phyloP scores from a whole-genome alignment of 2,329 filamentous ascomycete species.

The Pseudocercospora fijiensis region DNA sequence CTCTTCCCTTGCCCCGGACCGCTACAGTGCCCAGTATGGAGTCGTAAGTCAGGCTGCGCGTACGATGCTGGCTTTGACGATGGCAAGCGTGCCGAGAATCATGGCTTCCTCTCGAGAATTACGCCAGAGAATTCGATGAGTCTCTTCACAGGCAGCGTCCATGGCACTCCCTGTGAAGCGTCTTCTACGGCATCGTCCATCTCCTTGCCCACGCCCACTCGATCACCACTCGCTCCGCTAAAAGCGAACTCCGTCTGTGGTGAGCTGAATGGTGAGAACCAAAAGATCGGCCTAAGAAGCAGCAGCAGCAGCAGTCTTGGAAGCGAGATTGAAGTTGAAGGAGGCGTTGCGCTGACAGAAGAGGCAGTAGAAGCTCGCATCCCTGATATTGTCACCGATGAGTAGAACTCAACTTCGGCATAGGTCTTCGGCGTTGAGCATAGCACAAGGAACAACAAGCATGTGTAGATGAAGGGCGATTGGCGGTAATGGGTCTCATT shows the following conservation, averaged over 20 bases:
- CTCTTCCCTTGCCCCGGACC: conserved; percentile 33
- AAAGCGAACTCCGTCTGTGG: conserved; percentile 23
- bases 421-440: background rate
- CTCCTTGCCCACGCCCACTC: conserved; percentile 33
- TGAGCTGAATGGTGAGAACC: conserved; percentile 10
- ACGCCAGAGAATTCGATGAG: conserved; percentile 27
- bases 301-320: conserved; percentile 29
- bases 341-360: conserved; percentile 54
- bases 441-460: background rate
- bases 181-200: conserved; percentile 36
- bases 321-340: conserved; percentile 49
- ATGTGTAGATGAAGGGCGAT: background rate
- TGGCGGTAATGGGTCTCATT: background rate
- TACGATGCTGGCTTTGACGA: conserved; percentile 36
- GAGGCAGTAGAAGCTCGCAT: conserved; percentile 5
- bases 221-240: conserved; percentile 21
- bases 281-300: conserved; percentile 11
- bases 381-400: conserved; percentile 7
- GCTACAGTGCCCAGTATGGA: conserved; percentile 31
- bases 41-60: conserved; percentile 32
- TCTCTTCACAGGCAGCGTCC: conserved; percentile 17
- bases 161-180: conserved; percentile 30
- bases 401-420: conserved; percentile 1
- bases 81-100: conserved; percentile 32
- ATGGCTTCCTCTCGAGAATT: conserved; percentile 27